These are phyloP conservation scores for Ottelia alismoides DNA, from an alignment of 106 monocot genomes.

Conservation along the genomic window DNA sequence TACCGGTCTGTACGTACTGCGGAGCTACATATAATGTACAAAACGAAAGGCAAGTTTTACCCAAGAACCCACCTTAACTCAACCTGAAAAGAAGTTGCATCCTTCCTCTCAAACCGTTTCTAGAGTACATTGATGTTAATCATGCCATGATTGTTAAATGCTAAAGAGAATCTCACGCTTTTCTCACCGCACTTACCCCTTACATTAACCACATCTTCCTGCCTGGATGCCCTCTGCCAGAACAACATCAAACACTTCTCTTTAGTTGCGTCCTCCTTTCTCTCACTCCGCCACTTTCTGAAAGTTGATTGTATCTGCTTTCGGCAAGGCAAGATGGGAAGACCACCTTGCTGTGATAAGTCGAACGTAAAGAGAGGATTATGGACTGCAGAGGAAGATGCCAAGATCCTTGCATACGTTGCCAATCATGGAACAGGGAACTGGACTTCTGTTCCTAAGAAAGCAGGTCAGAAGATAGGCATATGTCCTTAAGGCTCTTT, in stretches of 20 bases:
- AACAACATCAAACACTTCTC: too few species aligned
- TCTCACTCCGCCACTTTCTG: background rate
- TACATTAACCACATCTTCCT: background rate
- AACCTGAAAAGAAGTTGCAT: too few species aligned
- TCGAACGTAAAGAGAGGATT: slow-evolving; percentile 70
- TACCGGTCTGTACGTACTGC: too few species aligned
- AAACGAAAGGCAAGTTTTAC: too few species aligned
- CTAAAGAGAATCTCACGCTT: slow-evolving; percentile 21
- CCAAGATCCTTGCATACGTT: slow-evolving; percentile 79
- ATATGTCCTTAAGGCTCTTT: too few species aligned
- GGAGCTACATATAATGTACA: too few species aligned
- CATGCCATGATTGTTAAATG: slow-evolving; percentile 22
- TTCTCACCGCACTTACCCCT: slow-evolving; percentile 4
- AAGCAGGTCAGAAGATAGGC: slow-evolving; percentile 44
- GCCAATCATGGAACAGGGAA: slow-evolving; percentile 86
- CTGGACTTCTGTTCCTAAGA: slow-evolving; percentile 88
- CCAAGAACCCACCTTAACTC: too few species aligned
- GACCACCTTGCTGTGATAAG: slow-evolving; percentile 93
- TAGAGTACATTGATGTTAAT: slow-evolving; percentile 12
- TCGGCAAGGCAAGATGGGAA: too few species aligned
- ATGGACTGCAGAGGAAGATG: slow-evolving; percentile 94
- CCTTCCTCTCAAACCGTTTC: background rate
- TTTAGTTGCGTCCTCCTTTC: background rate
- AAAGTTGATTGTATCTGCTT: too few species aligned
- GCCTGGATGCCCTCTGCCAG: too few species aligned